Base-by-base conservation (phyloP, 495 filamentous ascomycete genomes). In the Aspergillus hancockii region DNA sequence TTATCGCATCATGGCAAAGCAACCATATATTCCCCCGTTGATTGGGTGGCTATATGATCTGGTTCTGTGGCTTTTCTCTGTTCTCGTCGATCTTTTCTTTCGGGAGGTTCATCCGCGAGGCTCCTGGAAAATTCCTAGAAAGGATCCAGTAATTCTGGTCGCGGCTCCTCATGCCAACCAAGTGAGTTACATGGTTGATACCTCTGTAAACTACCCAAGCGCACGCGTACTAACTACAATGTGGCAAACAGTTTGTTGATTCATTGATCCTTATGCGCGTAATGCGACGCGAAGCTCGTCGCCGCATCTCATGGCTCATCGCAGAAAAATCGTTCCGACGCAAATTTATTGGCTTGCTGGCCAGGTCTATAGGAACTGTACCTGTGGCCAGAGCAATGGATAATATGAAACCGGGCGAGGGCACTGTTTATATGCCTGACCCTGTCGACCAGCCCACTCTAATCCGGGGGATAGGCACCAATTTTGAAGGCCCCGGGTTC, bases 121-220 rank as follows among this genome's bases (percentile, higher is more conserved):
- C 56, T 87, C 91, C 49, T 98, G 94, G 91, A 91, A 90, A 72
- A 88, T 98, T 22, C 94, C 94, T 36, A 82, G 87, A 59, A 82
- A 83, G 61, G 94, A 91, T 2, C 93, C 94, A 0, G 83, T 98
- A 55, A 91, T 98, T 41, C 93, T 98, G 67, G 94, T 98, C 60
- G 93, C 92, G n/a, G 94, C 95, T 19, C 94, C 94, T 60, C 94
- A 98, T 81, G 95, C 94, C 49, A 98, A 98, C 71, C 94, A 98
- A 85, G 91, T 92, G 80, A 25, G 75, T 54, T 53, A 45, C 19
- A 16, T 41, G 43, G 12, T 47, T 19, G 19, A 23, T 47, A 3
- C 23, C 18, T 16, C 8, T 23, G 12, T 23, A 13, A 10, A 6
- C 8, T 4, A n/a, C 3, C 38, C 46, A 21, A 50, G 46, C 19